Evolutionary conservation across 2,329 filamentous ascomycete genomes (phyloP).

Genomic region (Calonectria pauciramosa): DNA sequence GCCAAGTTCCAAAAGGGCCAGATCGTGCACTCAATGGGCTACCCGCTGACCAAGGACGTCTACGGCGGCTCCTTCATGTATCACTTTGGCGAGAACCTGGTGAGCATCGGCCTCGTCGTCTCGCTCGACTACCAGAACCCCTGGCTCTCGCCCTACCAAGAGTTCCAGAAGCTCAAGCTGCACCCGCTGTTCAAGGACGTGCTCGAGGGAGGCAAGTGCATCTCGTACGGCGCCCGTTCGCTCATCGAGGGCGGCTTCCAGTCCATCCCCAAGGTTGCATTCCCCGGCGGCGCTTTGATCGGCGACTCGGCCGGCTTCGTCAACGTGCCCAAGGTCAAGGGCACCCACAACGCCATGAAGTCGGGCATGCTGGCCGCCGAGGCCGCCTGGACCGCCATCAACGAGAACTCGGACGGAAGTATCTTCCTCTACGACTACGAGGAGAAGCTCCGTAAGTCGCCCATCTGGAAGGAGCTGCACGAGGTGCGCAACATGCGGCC

Average conservation of each 20-base stretch:
- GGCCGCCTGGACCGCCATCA: constrained; percentile 84
- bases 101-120: constrained; percentile 91
- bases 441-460: constrained; percentile 85
- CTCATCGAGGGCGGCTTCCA: constrained; percentile 97
- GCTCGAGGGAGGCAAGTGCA: constrained; percentile 96
- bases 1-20: constrained; percentile 92
- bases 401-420: constrained; percentile 69
- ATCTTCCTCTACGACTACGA: constrained; percentile 97
- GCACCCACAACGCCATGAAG: constrained; percentile 97
- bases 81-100: constrained; percentile 97
- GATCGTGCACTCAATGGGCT: constrained; percentile 92
- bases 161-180: constrained; percentile 99
- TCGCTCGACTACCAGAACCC: constrained; percentile 97
- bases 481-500: constrained; percentile 98
- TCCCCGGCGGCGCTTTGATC: constrained; percentile 94
- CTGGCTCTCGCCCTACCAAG: constrained; percentile 93
- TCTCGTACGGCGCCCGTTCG: constrained; percentile 93
- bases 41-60: constrained; percentile 87
- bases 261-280: constrained; percentile 96
- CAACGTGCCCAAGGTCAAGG: constrained; percentile 98
- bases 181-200: constrained; percentile 90
- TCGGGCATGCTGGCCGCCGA: constrained; percentile 97
- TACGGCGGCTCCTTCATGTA: constrained; percentile 99
- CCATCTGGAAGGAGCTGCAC: constrained; percentile 94
- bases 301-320: constrained; percentile 97